Percentiles rank a stretch among this genome's conserved stretches.
phyloP scores from a whole-genome alignment of 73 alveolate species.

The Symbiodinium natans region DNA sequence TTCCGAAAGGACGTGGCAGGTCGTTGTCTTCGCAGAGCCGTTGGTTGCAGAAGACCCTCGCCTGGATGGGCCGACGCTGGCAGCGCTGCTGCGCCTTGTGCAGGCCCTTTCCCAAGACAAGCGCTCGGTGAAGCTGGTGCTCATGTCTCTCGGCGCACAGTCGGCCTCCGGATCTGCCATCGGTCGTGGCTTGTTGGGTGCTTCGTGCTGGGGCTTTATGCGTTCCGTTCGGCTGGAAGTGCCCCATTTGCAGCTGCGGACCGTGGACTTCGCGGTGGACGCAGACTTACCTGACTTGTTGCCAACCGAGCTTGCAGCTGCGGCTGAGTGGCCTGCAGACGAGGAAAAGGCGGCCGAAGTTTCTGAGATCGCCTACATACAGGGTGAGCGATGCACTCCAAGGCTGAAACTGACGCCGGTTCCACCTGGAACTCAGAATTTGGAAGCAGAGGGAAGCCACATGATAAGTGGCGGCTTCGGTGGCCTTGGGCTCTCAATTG shows the following conservation, averaged over 20 bases:
- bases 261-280: slow-evolving; percentile 51
- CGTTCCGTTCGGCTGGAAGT: slow-evolving; percentile 68
- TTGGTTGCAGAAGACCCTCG: slow-evolving; percentile 51
- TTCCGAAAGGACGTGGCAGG: neutral
- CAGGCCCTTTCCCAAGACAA: slow-evolving; percentile 21
- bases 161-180: neutral
- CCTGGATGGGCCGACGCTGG: slow-evolving; percentile 62
- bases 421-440: slow-evolving; percentile 45
- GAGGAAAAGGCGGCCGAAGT: slow-evolving; percentile 63
- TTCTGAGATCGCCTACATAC: slow-evolving; percentile 52
- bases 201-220: slow-evolving; percentile 89
- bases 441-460: slow-evolving; percentile 26
- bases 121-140: neutral
- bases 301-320: slow-evolving; percentile 15
- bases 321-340: slow-evolving; percentile 34
- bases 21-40: slow-evolving; percentile 39
- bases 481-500: slow-evolving; percentile 77
- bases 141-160: slow-evolving; percentile 64
- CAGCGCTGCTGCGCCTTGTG: slow-evolving; percentile 63
- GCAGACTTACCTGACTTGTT: neutral
- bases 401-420: slow-evolving; percentile 57
- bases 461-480: slow-evolving; percentile 79
- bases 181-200: slow-evolving; percentile 49
- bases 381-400: slow-evolving; percentile 59
- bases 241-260: slow-evolving; percentile 65